Conservation (phyloP, 768 basidiomycete species). For the Russula dissimulans region DNA sequence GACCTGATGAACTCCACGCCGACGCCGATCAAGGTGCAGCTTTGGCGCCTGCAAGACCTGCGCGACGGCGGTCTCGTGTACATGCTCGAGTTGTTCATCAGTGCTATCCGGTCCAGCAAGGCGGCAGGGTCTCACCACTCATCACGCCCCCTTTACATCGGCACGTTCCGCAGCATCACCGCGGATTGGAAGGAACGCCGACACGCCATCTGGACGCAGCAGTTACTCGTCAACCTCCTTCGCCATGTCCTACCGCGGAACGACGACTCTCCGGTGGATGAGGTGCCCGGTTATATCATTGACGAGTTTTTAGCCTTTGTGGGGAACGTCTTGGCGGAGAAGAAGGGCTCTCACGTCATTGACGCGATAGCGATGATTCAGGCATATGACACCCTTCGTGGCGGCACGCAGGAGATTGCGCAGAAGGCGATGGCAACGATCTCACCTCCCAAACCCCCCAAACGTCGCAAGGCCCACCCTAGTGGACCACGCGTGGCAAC, state of each 20-base stretch:
- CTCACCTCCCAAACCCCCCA: too few relatives aligned
- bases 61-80: conserved; percentile 11
- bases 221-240: conserved; percentile 23
- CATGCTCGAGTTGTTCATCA: conserved; percentile 9
- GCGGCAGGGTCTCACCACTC: background rate
- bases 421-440: background rate
- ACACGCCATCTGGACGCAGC: background rate
- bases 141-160: conserved; percentile 6
- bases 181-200: conserved; percentile 1
- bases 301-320: background rate
- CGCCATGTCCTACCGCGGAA: conserved; percentile 22
- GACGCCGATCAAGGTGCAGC: conserved; percentile 1
- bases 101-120: conserved; percentile 1
- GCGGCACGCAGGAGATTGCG: background rate
- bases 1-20: background rate
- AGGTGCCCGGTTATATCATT: background rate
- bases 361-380: background rate
- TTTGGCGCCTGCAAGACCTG: conserved; percentile 15
- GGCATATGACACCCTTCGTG: background rate
- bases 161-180: conserved; percentile 4
- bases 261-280: background rate
- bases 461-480: too few relatives aligned
- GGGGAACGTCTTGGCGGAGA: background rate
- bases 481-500: too few relatives aligned
- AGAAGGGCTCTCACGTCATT: background rate